These are phyloP conservation scores for Cenchrus americanus DNA, from an alignment of 176 grass and related monocot species.

Conservation along the genomic window DNA sequence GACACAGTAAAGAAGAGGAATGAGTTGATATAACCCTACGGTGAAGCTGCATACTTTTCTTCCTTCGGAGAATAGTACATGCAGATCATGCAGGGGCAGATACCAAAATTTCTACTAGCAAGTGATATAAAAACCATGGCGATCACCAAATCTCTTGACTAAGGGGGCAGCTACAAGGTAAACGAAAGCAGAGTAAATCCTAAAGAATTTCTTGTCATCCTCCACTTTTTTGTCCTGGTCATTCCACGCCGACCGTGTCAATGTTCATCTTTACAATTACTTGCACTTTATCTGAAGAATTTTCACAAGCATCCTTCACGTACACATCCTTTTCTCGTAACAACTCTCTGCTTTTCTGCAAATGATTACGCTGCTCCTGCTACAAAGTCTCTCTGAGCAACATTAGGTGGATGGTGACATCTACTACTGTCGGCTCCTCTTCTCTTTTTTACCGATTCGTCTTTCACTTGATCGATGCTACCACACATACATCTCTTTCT, in stretches of 20 bases:
- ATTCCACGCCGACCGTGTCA: slow-evolving; percentile 9
- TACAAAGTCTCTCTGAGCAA: slow-evolving; percentile 4
- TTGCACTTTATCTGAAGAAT: neutral
- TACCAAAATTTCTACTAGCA: neutral
- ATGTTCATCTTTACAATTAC: neutral
- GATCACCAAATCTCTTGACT: slow-evolving; percentile 4
- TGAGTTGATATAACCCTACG: neutral
- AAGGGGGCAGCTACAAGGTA: neutral
- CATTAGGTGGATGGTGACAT: slow-evolving; percentile 15
- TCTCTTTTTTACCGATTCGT: neutral
- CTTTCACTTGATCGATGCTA: neutral
- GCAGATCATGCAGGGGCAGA: neutral
- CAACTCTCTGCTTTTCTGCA: neutral
- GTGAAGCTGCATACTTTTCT: slow-evolving; percentile 9
- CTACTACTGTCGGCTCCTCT: neutral
- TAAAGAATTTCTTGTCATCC: neutral
- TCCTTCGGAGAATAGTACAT: neutral
- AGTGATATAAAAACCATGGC: neutral
- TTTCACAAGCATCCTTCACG: slow-evolving; percentile 1
- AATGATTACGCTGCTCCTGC: neutral
- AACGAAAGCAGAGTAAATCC: slow-evolving; percentile 16
- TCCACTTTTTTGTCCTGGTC: slow-evolving; percentile 29
- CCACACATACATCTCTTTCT: neutral
- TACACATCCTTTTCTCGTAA: neutral
- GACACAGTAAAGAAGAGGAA: neutral